Evolutionary conservation across 2,329 filamentous ascomycete genomes (phyloP).

Genomic region (Hypoxylon sp.): DNA sequence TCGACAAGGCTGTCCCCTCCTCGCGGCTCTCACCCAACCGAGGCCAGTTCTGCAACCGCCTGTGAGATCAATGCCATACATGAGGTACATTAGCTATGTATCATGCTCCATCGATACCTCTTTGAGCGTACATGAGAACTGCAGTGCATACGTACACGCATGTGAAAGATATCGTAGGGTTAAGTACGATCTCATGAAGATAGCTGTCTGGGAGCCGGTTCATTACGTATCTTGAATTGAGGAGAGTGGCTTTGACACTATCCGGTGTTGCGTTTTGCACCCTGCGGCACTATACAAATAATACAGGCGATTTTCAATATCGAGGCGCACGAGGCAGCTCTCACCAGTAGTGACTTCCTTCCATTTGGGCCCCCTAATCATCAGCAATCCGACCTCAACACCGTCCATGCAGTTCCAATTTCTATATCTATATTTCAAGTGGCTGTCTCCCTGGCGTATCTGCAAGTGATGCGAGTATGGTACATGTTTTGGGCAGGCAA

Average conservation of each 20-base stretch:
- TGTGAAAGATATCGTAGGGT: neutral
- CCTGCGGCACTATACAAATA: conserved; percentile 45
- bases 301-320: conserved; percentile 26
- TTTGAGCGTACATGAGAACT: conserved; percentile 11
- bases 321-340: conserved; percentile 26
- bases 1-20: conserved; percentile 31
- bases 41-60: conserved; percentile 47
- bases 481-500: conserved; percentile 46
- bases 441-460: conserved; percentile 27
- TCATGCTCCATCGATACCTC: conserved; percentile 22
- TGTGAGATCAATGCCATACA: conserved; percentile 40
- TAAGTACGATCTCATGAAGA: neutral
- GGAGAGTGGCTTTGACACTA: conserved; percentile 48
- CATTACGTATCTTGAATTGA: conserved; percentile 42
- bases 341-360: conserved; percentile 27
- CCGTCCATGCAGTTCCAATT: conserved; percentile 45
- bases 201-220: conserved; percentile 2
- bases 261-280: conserved; percentile 38
- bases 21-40: conserved; percentile 38
- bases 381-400: conserved; percentile 44
- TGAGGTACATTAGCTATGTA: too few species aligned
- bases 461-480: conserved; percentile 44
- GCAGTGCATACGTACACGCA: conserved; percentile 1
- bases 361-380: conserved; percentile 34
- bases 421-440: conserved; percentile 44